Percentiles rank a stretch among this genome's conserved stretches.
phyloP scores from a whole-genome alignment of 208 protist species.

The Leishmania martiniquensis region DNA sequence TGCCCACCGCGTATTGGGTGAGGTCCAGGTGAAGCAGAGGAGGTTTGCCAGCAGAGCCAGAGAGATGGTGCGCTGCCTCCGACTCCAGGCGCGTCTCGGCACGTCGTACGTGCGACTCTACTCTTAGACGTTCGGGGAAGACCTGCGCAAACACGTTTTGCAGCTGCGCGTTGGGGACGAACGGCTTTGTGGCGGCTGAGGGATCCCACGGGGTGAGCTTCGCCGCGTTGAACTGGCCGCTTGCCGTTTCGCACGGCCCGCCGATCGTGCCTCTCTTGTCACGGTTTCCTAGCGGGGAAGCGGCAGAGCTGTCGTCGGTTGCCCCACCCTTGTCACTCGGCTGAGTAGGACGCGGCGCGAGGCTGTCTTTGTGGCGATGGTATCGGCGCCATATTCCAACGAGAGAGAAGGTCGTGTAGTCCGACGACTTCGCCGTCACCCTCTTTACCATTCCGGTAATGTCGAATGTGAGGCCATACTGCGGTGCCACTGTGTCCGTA shows the following conservation, averaged over 20 bases:
- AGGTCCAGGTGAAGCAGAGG: slow-evolving; percentile 59
- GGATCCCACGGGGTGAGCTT: slow-evolving; percentile 79
- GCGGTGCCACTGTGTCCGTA: slow-evolving; percentile 48
- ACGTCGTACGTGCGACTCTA: slow-evolving; percentile 58
- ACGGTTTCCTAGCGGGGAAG: background rate
- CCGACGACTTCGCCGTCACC: slow-evolving; percentile 50
- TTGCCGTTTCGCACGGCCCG: background rate
- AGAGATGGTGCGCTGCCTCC: slow-evolving; percentile 7
- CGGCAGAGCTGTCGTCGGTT: background rate
- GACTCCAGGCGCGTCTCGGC: slow-evolving; percentile 10
- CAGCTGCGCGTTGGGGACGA: slow-evolving; percentile 58
- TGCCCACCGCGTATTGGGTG: slow-evolving; percentile 62
- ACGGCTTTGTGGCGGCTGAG: slow-evolving; percentile 21
- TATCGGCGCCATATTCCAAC: slow-evolving; percentile 65
- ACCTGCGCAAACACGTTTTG: slow-evolving; percentile 63
- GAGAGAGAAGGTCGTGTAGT: slow-evolving; percentile 83
- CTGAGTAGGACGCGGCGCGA: slow-evolving; percentile 24
- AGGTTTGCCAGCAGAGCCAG: background rate
- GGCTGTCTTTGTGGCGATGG: slow-evolving; percentile 34
- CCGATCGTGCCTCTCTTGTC: background rate
- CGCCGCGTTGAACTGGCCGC: slow-evolving; percentile 81
- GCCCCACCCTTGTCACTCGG: background rate
- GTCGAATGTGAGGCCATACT: slow-evolving; percentile 38
- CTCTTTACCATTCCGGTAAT: slow-evolving; percentile 75
- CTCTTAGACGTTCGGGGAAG: slow-evolving; percentile 65